Evolutionary conservation across 495 filamentous ascomycete species (phyloP).

Genomic region (Hypoxylon fuscum): DNA sequence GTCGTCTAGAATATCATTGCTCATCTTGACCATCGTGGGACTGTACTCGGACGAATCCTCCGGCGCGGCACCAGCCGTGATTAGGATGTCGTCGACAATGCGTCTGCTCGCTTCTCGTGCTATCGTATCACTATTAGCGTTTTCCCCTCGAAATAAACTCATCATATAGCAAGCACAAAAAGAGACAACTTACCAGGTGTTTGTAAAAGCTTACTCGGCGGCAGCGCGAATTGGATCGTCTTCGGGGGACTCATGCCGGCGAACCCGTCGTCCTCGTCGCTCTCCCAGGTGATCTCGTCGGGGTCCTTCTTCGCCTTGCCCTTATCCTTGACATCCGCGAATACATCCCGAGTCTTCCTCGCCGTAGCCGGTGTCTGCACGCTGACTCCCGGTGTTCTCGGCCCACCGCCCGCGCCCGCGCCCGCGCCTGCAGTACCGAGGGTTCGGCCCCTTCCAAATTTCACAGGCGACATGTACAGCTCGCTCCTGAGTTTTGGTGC

Average conservation of each 20-base stretch:
- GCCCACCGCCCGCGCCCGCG: constrained; percentile 41
- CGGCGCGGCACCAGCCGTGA: constrained; percentile 80
- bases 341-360: constrained; percentile 56
- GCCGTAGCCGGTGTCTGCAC: constrained; percentile 72
- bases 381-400: constrained; percentile 77
- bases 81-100: constrained; percentile 89
- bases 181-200: constrained; percentile 75
- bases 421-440: constrained; percentile 4
- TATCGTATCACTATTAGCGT: constrained; percentile 42
- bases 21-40: constrained; percentile 77
- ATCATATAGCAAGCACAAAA: constrained; percentile 1
- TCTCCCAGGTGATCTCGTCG: constrained; percentile 71
- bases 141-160: neutral
- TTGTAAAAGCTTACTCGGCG: constrained; percentile 84
- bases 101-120: constrained; percentile 89
- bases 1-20: constrained; percentile 71
- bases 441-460: constrained; percentile 20
- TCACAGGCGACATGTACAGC: constrained; percentile 80
- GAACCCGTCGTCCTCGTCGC: constrained; percentile 68
- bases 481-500: constrained; percentile 84
- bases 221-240: constrained; percentile 96
- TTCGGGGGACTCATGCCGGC: constrained; percentile 88
- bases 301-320: constrained; percentile 50
- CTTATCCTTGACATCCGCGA: constrained; percentile 44
- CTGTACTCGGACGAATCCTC: constrained; percentile 68